Base-by-base conservation (phyloP, 805 yeast species). In the Candida glaebosa region DNA sequence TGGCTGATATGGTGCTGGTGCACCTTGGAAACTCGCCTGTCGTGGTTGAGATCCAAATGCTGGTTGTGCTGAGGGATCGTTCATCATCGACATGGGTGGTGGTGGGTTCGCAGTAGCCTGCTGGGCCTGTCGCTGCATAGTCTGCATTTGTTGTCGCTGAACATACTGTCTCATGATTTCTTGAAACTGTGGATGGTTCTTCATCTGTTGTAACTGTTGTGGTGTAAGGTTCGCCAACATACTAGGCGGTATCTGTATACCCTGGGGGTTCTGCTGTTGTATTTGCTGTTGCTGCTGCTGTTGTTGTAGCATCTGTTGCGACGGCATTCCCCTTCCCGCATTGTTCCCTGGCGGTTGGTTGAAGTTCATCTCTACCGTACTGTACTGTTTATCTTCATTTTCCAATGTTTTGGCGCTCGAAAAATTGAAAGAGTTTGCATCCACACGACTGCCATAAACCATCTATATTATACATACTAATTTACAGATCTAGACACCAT, bases 101-200 rank as follows among this genome's bases (percentile, higher is more conserved):
- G 38, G 48, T 45, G 19, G 19, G 44, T 38, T 45, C 12, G 22
- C 40, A 8, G 15, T 25, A 24, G 36, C 48, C 25, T 44, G 48
- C 37, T 63, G 67, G 34, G 54, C 75, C 36, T 71, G 66, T 22
- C 63, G 70, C 45, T 64, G 69, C 43, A 56, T 57, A 24, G 53
- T 58, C 37, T 60, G 68, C 46, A 53, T 58, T 49, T 65, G 78
- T 44, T 61, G 75, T 35, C 65, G 53, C 47, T 64, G 73, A 47
- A 65, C 56, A 54, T 67, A 68, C 46, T 57, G 60, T 37, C 65
- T 53, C 59, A 72, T 56, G 45, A 66, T 64, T 24, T 63, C 64
- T 49, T 64, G 74, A 41, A 65, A 63, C 46, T 68, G 75, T 3
- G 73, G 71, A 49, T 68, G 75, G 47, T 55, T 64, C 44, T 63